Evolutionary conservation across 2,329 filamentous ascomycete species (phyloP), one percentile per base, ranked within the genome.

Genomic region (Ascochyta fabae): DNA sequence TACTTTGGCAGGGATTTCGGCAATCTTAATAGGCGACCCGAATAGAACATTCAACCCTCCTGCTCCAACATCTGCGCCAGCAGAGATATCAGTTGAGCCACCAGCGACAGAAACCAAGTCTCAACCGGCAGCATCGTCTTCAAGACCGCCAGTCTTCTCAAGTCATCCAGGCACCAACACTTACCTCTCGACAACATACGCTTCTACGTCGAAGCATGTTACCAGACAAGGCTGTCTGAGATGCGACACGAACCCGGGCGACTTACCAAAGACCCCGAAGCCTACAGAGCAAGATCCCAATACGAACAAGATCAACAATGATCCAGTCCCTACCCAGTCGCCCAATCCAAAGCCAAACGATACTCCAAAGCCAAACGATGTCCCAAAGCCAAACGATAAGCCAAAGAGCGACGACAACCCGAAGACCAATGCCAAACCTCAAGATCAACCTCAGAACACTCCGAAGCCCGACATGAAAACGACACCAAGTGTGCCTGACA

Each of bases 211-310:
- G 2, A 68, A 62, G 22, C 66, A 73, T 27, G 49, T 70, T 9
- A 70, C 70, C 8, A 58, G 62, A 31, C 54, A 53, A 29, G 69
- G 68, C 15, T 72, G 70, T 53, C 51, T 73, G 44, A 61, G 64
- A 45, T 64, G 64, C 29, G 48, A 54, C 29, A 44, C 45, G 23
- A 45, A 49, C 4, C 26, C 35, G 10, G 48, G 41, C 16, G 48
- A 50, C 35, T 38, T 47, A 53, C 49, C 38, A 6, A 42, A 53
- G 22, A 31, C 34, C 6, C 47, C 48, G n/a, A 31, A 41, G 29
- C 40, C 54, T 27, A 41, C 48, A 31, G 6, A 47, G 16, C 39
- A 49, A 42, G 35, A 56, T n/a, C 26, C 42, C 38, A 57, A 41
- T 19, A 39, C 33, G 12, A 33, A 53, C 24, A 43, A 53, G 2